Conservation (phyloP, 2,329 filamentous ascomycete genomes). For the Xylariales sp. region DNA sequence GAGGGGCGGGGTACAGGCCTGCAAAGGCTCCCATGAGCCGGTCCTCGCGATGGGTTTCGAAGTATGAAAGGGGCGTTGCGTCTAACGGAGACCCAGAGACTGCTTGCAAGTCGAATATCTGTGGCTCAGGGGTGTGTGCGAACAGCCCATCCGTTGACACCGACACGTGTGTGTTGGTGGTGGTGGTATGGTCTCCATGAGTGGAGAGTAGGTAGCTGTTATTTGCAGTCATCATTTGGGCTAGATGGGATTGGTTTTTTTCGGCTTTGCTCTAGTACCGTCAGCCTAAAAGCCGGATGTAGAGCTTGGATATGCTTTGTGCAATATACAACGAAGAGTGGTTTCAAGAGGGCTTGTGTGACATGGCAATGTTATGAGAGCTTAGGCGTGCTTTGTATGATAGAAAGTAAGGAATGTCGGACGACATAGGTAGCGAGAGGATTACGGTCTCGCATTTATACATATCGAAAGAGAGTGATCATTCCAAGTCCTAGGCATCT, state of each 20-base stretch:
- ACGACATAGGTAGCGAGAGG: not conserved
- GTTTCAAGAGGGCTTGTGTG: too few relatives aligned
- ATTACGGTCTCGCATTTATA: not conserved
- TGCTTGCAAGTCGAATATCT: not conserved
- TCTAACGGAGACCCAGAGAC: not conserved
- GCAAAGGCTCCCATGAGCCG: constrained; percentile 11
- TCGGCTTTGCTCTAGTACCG: not conserved
- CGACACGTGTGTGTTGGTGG: not conserved
- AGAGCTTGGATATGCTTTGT: not conserved
- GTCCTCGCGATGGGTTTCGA: constrained; percentile 20
- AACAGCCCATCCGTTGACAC: not conserved
- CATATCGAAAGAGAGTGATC: not conserved
- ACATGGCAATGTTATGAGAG: not conserved
- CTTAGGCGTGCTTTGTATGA: not conserved
- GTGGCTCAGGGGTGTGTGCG: not conserved
- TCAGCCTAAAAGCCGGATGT: constrained; percentile 16
- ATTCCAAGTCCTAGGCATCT: not conserved
- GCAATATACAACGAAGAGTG: not conserved
- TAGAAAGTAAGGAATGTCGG: not conserved
- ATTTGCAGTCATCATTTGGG: not conserved
- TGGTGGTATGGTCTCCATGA: not conserved
- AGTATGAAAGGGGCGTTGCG: not conserved
- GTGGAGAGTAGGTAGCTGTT: not conserved
- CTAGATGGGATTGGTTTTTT: too few relatives aligned
- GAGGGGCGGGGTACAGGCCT: not conserved